phyloP scores from a whole-genome alignment of 2,329 filamentous ascomycete species.

The Elsinoe batatas region DNA sequence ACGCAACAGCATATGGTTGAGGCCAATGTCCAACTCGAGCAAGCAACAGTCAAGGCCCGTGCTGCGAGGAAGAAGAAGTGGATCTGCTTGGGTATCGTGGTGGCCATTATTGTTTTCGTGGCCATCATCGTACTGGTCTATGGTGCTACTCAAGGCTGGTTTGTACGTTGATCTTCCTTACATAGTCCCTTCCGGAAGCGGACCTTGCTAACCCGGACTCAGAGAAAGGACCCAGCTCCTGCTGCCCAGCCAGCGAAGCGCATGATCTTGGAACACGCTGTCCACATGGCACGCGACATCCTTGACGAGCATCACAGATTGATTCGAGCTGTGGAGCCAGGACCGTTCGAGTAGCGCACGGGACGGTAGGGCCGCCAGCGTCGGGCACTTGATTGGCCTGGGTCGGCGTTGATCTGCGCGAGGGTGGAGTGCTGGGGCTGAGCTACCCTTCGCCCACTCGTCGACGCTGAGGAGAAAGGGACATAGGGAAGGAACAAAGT shows the following conservation, averaged over 20 bases:
- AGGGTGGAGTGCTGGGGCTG: constrained; percentile 8
- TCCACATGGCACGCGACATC: constrained; percentile 2
- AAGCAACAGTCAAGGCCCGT: constrained; percentile 72
- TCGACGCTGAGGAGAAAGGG: not conserved
- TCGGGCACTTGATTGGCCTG: not conserved
- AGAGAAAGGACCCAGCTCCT: constrained; percentile 4
- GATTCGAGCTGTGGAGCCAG: not conserved
- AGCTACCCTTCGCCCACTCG: not conserved
- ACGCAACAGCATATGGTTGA: constrained; percentile 75
- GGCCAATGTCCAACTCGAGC: constrained; percentile 71
- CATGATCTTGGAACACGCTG: not conserved
- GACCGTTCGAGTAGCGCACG: constrained; percentile 1
- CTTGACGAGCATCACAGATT: not conserved
- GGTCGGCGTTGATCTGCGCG: not conserved
- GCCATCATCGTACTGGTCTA: constrained; percentile 31
- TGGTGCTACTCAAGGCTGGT: constrained; percentile 19
- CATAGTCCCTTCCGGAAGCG: not conserved
- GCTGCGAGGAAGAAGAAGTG: constrained; percentile 88
- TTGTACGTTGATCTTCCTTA: constrained; percentile 7
- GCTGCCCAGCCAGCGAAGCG: not conserved
- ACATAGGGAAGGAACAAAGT: not conserved
- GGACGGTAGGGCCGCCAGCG: not conserved
- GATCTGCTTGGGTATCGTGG: constrained; percentile 73
- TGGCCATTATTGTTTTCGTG: constrained; percentile 28
- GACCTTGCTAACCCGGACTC: not conserved